Base-by-base conservation (phyloP, 345 rosid species). In the Odontarrhena argentea region DNA sequence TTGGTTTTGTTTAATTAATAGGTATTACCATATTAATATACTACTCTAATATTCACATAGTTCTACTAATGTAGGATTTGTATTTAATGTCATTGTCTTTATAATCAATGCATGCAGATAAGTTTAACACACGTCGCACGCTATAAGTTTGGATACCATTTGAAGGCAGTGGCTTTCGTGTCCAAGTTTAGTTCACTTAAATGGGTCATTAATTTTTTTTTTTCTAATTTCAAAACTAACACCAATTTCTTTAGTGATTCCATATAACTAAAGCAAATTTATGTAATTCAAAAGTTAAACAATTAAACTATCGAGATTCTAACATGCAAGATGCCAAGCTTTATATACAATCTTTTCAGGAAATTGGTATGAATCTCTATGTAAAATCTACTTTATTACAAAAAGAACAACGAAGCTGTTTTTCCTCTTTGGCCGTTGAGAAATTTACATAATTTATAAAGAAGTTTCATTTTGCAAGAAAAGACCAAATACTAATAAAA, bases 101-200 rank as follows among this genome's bases (percentile, higher is more conserved):
- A 30, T 45, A 45, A 45, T 32, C 42, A 60, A 60, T 60, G 65
- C 65, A 46, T 45, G 53, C 30, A 30, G 15, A 60, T 43, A 14
- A 43, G 36, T 32, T 5, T 32, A 32, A 32, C 36, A 32, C 36
- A 32, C 36, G 36, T 32, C 26, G 43, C 26, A 60, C 9, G 40
- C 47, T 57, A 60, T 44, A 18, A 9, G 52, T 8, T 47, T 22
- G n/a, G 22, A 45, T 25, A 45, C 15, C 47, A 43, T 45, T 47
- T 9, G 44, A 37, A 12, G 49, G 38, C 38, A 59, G n/a, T 36
- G 49, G 12, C 12, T 53, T 34, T 35, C 38, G 13, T 4, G 38
- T 59, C 25, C 11, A 12, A 3, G 6, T 28, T 13, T 43, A 13
- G 30, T 55, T 37, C 13, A 35, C 5, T 36, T 15, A 18, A 18